phyloP scores from a whole-genome alignment of 2,329 filamentous ascomycete genomes.

The Domatiomyces catenatus region DNA sequence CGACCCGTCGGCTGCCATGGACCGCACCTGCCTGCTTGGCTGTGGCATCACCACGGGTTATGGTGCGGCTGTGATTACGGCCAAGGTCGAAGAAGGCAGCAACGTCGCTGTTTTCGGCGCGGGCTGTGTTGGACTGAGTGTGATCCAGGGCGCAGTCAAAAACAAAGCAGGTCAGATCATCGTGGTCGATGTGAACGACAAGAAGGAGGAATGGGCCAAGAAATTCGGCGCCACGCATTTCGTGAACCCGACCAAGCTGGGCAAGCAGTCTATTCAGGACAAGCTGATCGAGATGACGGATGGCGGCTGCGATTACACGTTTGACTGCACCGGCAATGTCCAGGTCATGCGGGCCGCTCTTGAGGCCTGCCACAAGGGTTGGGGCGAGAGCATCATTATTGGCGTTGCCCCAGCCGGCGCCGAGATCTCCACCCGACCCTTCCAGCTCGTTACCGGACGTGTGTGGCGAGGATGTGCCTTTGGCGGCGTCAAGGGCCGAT shows the following conservation, averaged over 20 bases:
- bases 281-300: conserved; percentile 95
- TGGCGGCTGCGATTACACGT: conserved; percentile 95
- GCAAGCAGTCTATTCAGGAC: conserved; percentile 70
- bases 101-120: conserved; percentile 89
- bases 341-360: conserved; percentile 88
- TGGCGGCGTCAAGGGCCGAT: conserved; percentile 92
- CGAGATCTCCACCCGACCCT: conserved; percentile 42
- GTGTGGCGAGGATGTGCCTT: conserved; percentile 98
- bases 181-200: conserved; percentile 65
- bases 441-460: conserved; percentile 95
- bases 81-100: conserved; percentile 76
- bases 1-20: conserved; percentile 78
- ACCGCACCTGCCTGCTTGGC: conserved; percentile 86
- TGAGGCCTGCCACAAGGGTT: conserved; percentile 76
- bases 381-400: conserved; percentile 96
- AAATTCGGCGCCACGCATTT: conserved; percentile 97
- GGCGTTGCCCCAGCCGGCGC: conserved; percentile 44
- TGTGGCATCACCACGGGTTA: conserved; percentile 98
- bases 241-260: conserved; percentile 74
- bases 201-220: conserved; percentile 78
- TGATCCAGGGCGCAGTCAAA: conserved; percentile 82
- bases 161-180: conserved; percentile 54
- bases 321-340: conserved; percentile 97
- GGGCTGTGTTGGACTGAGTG: conserved; percentile 86
- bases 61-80: conserved; percentile 85